Conservation (phyloP, 805 yeast species). For the Starmera amethionina region DNA sequence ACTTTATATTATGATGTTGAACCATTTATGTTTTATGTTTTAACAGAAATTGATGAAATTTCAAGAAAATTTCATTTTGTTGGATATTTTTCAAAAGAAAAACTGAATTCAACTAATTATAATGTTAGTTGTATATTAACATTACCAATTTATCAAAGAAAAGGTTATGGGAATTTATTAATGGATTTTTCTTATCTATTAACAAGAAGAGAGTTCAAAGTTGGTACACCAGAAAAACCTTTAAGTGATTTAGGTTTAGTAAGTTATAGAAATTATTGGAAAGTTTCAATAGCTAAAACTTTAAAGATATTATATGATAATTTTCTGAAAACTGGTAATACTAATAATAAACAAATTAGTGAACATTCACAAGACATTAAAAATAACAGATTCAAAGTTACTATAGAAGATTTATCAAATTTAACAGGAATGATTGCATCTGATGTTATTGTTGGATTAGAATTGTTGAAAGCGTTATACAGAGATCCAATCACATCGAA, state of each 20-base stretch:
- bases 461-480: constrained; percentile 56
- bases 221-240: constrained; percentile 95
- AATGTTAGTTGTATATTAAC: constrained; percentile 89
- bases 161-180: constrained; percentile 81
- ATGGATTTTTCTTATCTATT: constrained; percentile 85
- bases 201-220: constrained; percentile 61
- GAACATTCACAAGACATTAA: not conserved
- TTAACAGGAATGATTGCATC: constrained; percentile 80
- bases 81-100: constrained; percentile 91
- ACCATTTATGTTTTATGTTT: constrained; percentile 82
- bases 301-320: constrained; percentile 11
- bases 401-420: constrained; percentile 54
- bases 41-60: constrained; percentile 53
- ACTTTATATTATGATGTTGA: constrained; percentile 92
- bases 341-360: not conserved
- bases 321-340: not conserved
- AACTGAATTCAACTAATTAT: constrained; percentile 59
- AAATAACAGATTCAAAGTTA: constrained; percentile 17
- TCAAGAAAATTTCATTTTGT: constrained; percentile 59
- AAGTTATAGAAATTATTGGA: constrained; percentile 87
- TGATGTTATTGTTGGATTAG: constrained; percentile 82
- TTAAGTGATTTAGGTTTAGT: constrained; percentile 76
- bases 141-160: constrained; percentile 76
- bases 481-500: constrained; percentile 31
- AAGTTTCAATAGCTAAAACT: constrained; percentile 43